Base-by-base conservation (phyloP, 2,329 filamentous ascomycete species). In the Berkeleyomyces rouxiae region DNA sequence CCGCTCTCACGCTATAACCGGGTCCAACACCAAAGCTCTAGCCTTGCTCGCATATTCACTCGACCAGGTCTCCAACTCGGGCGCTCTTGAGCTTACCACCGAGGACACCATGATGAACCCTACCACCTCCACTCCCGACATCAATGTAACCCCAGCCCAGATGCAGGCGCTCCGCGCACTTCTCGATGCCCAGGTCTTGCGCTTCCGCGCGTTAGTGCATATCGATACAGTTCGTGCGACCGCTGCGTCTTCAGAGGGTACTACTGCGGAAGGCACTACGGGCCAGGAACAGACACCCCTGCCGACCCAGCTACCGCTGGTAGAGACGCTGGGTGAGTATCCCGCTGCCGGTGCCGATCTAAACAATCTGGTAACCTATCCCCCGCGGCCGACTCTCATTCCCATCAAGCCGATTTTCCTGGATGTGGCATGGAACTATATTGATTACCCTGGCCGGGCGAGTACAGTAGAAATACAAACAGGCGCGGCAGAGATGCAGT, bases 381-480 rank as follows among this genome's bases (percentile, higher is more conserved):
- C 93, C 10, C 92, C 1, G 13, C 87, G 84, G 70, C 76, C 96
- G 67, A 83, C 88, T 66, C 80, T 87, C 1, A 83, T 97, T 46
- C 90, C 93, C 0, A 86, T 96, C 61, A 99, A 99, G 77, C 93
- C 93, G 37, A 79, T 97, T 42, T 97, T 97, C 78, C 82, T 97
- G 64, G 93, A 99, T 70, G 86, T 96, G 6, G 93, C 93, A 7
- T 99, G 90, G 88, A 97, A 97, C 72, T 97, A 96, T 71, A 91
- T 99, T 66, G 84, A 90, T 58, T 99, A 99, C 70, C 90, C 91
- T 0, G 84, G 84, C 42, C 83, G 83, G 68, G 69, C 67, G 62
- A 33, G 16, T 31, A 67, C 65, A 4, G 67, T 65, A 33, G 67
- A 68, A 7, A 47, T 61, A 4, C 43, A 70, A 51, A 63, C 69